Percentiles rank a stretch among this genome's conserved stretches.
Conservation (phyloP, 2,329 filamentous ascomycete species). For the Chalaropsis ovoidea region DNA sequence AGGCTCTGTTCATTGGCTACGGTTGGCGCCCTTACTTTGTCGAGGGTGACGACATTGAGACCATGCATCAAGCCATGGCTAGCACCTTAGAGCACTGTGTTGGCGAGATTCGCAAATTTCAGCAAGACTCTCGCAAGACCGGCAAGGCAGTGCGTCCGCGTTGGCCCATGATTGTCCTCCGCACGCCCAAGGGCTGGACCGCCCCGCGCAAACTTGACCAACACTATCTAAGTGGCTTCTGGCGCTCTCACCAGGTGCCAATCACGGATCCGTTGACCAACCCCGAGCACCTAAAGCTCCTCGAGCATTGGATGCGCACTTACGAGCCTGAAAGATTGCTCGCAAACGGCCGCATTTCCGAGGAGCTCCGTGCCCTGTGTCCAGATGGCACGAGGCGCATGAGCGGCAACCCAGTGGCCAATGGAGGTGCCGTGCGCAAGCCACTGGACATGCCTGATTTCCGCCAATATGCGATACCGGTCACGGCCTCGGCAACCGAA, state of each 20-base stretch:
- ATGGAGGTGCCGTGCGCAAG: constrained; percentile 57
- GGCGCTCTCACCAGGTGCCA: constrained; percentile 68
- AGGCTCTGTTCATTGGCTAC: constrained; percentile 59
- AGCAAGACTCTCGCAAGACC: constrained; percentile 61
- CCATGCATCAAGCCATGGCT: constrained; percentile 76
- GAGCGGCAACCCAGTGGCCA: constrained; percentile 66
- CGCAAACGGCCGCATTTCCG: constrained; percentile 51
- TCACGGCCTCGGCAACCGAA: constrained; percentile 50
- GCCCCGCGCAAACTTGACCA: constrained; percentile 60
- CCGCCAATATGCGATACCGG: constrained; percentile 52
- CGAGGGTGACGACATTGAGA: constrained; percentile 60
- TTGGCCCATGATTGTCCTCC: constrained; percentile 72
- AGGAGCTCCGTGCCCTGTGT: constrained; percentile 53
- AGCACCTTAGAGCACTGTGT: constrained; percentile 64
- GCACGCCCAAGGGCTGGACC: constrained; percentile 72
- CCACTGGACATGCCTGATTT: constrained; percentile 62
- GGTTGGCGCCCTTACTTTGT: constrained; percentile 75
- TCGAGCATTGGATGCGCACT: constrained; percentile 67
- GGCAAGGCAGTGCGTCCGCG: constrained; percentile 58
- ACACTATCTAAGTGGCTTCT: constrained; percentile 65
- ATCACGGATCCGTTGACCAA: constrained; percentile 60
- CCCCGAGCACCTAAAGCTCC: constrained; percentile 52
- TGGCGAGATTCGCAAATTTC: constrained; percentile 55
- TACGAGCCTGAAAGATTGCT: constrained; percentile 67
- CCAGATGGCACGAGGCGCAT: constrained; percentile 58